Evolutionary conservation across 169 alveolate genomes (phyloP), one percentile per base, ranked within the genome.

Genomic region (Plasmodium relictum): DNA sequence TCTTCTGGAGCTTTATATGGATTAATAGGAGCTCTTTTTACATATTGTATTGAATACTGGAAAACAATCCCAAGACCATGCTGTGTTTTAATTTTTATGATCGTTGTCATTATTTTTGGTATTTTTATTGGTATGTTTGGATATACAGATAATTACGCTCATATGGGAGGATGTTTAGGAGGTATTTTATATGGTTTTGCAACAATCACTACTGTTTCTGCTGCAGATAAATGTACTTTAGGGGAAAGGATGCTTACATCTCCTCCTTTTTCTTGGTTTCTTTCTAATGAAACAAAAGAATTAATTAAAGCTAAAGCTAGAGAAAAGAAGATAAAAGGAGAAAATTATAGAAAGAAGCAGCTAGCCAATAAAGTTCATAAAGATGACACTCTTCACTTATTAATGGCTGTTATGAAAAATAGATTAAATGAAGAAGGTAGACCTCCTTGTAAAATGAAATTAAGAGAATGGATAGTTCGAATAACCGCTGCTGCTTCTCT

Each of bases 1-100:
- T 95, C 98, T 0, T 96, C 98, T 0, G 98, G 98, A 16, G 96
- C 97, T 0, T 88, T 96, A 52, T 96, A 94, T 74, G 98, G 98
- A 9, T 93, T 96, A 9, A 88, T 95, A 66, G 98, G 98, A n/a
- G 98, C 96, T 10, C 61, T 96, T 59, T 83, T 96, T 41, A 95
- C 97, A 6, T 96, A 95, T 72, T 76, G 93, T 56, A 90, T 93
- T 88, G 97, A 95, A 73, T 95, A 94, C 85, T 95, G 97, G 97
- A 93, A 93, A 45, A 89, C 97, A 0, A 94, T 95, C 41, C 97
- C 97, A 1, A 22, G 96, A n/a, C 97, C 97, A 0, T 74, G 94
- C 44, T 94, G 94, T 83, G 91, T 95, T 14, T 24, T 95, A 16
- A 54, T 89, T 20, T 94, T 94, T 76, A 92, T 91, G 92, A 52